Evolutionary conservation across 192 early-diverging fungal species (phyloP).

Genomic region (Coemansia sp.): DNA sequence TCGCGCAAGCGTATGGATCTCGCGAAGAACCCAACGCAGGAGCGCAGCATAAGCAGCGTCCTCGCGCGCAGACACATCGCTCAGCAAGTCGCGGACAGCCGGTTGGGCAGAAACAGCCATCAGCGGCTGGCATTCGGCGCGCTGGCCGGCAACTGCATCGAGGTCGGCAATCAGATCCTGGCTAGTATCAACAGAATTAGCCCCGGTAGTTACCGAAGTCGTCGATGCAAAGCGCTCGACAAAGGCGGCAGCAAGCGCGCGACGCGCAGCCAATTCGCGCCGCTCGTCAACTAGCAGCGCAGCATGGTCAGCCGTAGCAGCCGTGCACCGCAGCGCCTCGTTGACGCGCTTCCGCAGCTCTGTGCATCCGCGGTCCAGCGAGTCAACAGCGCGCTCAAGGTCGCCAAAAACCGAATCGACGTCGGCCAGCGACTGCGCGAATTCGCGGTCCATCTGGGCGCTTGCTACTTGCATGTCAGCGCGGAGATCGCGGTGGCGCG

Average conservation of each 20-base stretch:
- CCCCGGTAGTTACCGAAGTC: not conserved
- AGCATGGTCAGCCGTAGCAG: slow-evolving; percentile 21
- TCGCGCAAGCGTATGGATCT: slow-evolving; percentile 19
- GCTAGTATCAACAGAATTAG: not conserved
- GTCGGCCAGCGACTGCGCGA: slow-evolving; percentile 24
- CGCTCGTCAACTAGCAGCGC: slow-evolving; percentile 34
- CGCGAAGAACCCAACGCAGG: slow-evolving; percentile 35
- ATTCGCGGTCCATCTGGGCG: slow-evolving; percentile 28
- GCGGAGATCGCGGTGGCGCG: slow-evolving; percentile 32
- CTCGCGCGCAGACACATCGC: slow-evolving; percentile 27
- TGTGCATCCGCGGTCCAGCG: slow-evolving; percentile 24
- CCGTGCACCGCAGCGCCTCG: slow-evolving; percentile 23
- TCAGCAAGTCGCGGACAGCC: slow-evolving; percentile 26
- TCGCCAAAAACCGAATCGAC: slow-evolving; percentile 37
- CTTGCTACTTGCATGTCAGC: slow-evolving; percentile 28
- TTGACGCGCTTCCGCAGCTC: slow-evolving; percentile 23
- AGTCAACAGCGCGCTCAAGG: slow-evolving; percentile 25
- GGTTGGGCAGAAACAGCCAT: slow-evolving; percentile 15
- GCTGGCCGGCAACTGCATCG: slow-evolving; percentile 13
- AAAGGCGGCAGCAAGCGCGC: slow-evolving; percentile 13
- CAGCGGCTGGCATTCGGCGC: slow-evolving; percentile 32
- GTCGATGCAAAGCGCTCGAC: slow-evolving; percentile 13
- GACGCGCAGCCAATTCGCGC: slow-evolving; percentile 18
- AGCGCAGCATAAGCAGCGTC: slow-evolving; percentile 22
- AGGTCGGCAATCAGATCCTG: slow-evolving; percentile 16